phyloP scores from a whole-genome alignment of 129 eudicot species.

The Calendula officinalis region DNA sequence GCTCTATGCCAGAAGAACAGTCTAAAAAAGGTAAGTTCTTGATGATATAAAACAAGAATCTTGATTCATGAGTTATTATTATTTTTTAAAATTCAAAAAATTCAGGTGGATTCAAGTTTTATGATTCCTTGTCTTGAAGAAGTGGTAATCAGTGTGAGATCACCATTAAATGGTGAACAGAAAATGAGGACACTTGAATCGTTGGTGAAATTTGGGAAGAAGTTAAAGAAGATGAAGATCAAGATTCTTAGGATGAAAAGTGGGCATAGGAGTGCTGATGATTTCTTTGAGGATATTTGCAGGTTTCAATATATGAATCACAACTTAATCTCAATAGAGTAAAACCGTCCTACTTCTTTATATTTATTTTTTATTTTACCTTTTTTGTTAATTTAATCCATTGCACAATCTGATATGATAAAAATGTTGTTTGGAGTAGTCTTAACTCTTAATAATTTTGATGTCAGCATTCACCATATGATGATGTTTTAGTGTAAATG shows the following conservation, averaged over 20 bases:
- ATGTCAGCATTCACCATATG: conserved; percentile 15
- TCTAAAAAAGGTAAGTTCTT: conserved; percentile 60
- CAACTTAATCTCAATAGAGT: conserved; percentile 63
- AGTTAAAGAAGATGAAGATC: conserved; percentile 67
- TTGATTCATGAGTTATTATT: conserved; percentile 14
- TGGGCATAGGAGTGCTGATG: conserved; percentile 88
- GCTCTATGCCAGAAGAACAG: conserved; percentile 97
- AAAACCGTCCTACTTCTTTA: too few species aligned
- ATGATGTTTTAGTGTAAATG: background rate
- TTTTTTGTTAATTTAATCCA: conserved; percentile 8
- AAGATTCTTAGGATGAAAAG: conserved; percentile 95
- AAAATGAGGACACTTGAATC: conserved; percentile 87
- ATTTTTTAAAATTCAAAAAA: too few species aligned
- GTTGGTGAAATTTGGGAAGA: conserved; percentile 59
- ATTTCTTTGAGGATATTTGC: conserved; percentile 89
- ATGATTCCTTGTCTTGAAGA: conserved; percentile 73
- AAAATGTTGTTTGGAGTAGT: conserved; percentile 8
- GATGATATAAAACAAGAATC: background rate
- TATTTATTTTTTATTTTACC: too few species aligned
- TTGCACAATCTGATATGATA: conserved; percentile 11
- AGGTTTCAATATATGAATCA: conserved; percentile 61
- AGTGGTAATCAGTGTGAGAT: conserved; percentile 66
- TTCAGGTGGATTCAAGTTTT: conserved; percentile 72
- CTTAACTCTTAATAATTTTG: conserved; percentile 12
- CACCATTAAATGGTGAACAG: conserved; percentile 91